These are phyloP conservation scores for Stemphylium lycopersici DNA, from an alignment of 2,329 filamentous ascomycete species.

Conservation along the genomic window DNA sequence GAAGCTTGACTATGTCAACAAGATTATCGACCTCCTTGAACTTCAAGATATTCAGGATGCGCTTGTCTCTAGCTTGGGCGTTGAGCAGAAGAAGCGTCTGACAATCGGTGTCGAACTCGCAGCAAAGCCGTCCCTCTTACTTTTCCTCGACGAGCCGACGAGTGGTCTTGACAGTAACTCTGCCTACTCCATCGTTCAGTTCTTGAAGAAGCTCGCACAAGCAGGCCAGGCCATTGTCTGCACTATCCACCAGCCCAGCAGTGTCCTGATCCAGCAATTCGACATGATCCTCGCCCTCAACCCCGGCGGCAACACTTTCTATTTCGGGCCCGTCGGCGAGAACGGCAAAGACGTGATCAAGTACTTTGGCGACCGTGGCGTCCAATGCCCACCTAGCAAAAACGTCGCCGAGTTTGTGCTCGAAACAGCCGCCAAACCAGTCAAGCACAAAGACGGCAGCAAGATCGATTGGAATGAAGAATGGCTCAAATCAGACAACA, in stretches of 20 bases:
- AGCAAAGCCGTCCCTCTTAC: constrained; percentile 65
- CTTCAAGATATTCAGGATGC: constrained; percentile 71
- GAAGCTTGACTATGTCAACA: constrained; percentile 70
- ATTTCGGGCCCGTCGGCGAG: constrained; percentile 74
- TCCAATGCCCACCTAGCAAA: constrained; percentile 68
- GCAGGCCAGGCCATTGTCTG: constrained; percentile 75
- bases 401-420: constrained; percentile 72
- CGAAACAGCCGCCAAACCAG: constrained; percentile 66
- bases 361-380: constrained; percentile 71
- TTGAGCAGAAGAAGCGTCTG: constrained; percentile 73
- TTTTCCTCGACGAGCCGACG: constrained; percentile 77
- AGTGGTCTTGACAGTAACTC: constrained; percentile 73
- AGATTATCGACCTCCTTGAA: constrained; percentile 69
- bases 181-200: constrained; percentile 70
- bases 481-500: constrained; percentile 71
- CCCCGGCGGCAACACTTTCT: constrained; percentile 72
- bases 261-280: constrained; percentile 72
- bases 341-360: constrained; percentile 68
- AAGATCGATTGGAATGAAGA: constrained; percentile 75
- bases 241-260: constrained; percentile 75
- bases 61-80: constrained; percentile 67
- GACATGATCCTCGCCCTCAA: constrained; percentile 75
- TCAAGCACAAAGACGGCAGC: constrained; percentile 60
- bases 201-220: constrained; percentile 69
- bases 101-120: constrained; percentile 74